phyloP scores from a whole-genome alignment of 148 eudicot species.

The Selenicereus undatus region DNA sequence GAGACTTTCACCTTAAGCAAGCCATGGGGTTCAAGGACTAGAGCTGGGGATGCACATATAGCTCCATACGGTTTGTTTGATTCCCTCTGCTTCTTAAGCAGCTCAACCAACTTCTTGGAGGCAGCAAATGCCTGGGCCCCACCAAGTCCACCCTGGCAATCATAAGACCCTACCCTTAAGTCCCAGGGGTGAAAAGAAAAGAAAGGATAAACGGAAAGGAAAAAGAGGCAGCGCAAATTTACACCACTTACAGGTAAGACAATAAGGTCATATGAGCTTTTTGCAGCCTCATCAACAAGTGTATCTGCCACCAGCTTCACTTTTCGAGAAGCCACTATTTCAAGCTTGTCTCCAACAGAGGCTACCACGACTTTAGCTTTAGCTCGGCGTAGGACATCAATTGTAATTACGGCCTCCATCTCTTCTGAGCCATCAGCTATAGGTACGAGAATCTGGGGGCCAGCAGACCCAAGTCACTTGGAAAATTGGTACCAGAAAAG shows the following conservation, averaged over 20 bases:
- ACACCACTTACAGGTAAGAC: constrained; percentile 76
- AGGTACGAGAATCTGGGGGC: constrained; percentile 77
- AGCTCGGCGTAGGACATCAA: constrained; percentile 82
- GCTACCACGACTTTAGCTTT: constrained; percentile 88
- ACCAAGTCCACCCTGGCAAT: constrained; percentile 85
- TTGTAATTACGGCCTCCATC: constrained; percentile 93
- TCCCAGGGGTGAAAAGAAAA: neutral
- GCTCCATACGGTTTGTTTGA: constrained; percentile 78
- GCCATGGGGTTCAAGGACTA: constrained; percentile 88
- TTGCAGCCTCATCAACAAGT: constrained; percentile 69
- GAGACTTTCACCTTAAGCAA: constrained; percentile 71
- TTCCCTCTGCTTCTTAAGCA: constrained; percentile 84
- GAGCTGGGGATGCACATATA: constrained; percentile 96
- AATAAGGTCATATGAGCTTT: constrained; percentile 65
- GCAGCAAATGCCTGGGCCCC: constrained; percentile 86
- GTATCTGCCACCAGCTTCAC: constrained; percentile 86
- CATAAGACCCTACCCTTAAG: neutral
- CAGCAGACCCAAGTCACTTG: constrained; percentile 9
- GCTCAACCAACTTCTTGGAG: constrained; percentile 64
- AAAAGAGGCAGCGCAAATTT: neutral
- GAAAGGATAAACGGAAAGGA: neutral
- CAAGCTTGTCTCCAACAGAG: constrained; percentile 68
- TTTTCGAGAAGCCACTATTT: constrained; percentile 75
- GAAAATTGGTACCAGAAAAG: neutral
- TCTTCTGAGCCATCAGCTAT: constrained; percentile 93